These are phyloP conservation scores for Marsdenia floribunda DNA, from an alignment of 257 asterid species.

Conservation along the genomic window DNA sequence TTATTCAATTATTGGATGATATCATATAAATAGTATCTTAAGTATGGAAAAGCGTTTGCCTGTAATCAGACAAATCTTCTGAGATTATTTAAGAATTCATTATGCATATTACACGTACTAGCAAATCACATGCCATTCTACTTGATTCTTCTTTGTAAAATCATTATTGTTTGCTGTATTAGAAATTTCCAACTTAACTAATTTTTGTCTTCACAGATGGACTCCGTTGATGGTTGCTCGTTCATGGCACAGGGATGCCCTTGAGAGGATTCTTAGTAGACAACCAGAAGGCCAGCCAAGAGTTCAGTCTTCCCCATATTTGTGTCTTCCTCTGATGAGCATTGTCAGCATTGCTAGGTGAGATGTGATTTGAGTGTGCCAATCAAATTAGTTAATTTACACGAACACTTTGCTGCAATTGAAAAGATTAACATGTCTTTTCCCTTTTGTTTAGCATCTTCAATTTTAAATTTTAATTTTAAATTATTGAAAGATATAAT, in stretches of 20 bases:
- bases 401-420: background rate
- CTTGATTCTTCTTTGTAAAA: slow-evolving; percentile 10
- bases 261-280: slow-evolving; percentile 53
- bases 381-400: slow-evolving; percentile 5
- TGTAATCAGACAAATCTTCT: background rate
- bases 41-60: background rate
- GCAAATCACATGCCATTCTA: too few relatives aligned
- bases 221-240: slow-evolving; percentile 84
- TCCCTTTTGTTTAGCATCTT: background rate
- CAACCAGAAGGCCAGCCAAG: slow-evolving; percentile 42
- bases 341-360: slow-evolving; percentile 75
- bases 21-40: background rate
- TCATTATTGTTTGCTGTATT: background rate
- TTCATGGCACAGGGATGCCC: slow-evolving; percentile 81
- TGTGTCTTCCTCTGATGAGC: slow-evolving; percentile 85
- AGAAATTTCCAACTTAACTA: slow-evolving; percentile 4
- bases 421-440: background rate
- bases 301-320: slow-evolving; percentile 50
- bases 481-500: background rate
- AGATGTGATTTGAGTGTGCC: slow-evolving; percentile 12
- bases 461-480: too few relatives aligned
- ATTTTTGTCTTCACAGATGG: slow-evolving; percentile 43
- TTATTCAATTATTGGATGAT: background rate
- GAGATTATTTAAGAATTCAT: background rate
- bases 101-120: background rate